Evolutionary conservation across 2,329 filamentous ascomycete genomes (phyloP), one percentile per base, ranked within the genome.

Genomic region (Talaromyces sp.): DNA sequence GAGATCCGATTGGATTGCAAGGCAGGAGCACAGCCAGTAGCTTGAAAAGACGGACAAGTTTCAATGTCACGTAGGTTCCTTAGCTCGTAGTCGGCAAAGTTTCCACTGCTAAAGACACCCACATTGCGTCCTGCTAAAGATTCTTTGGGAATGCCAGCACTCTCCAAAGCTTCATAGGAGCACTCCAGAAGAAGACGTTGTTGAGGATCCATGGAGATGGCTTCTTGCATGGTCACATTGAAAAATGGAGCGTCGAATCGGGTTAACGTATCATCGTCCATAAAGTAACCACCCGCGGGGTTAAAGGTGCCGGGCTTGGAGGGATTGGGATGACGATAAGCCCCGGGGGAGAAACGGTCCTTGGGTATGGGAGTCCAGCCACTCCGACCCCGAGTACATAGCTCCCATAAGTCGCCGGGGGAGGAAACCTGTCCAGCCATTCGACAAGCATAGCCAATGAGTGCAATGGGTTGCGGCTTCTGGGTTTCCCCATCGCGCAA

Each of bases 161-260:
- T 66, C 52, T 66, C 64, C 52, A 67, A 64, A 43, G 63, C 64
- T 56, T 66, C 64, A 40, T 58, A 67, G 7, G 63, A 49, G 36
- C 54, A 58, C 40, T 67, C 65, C 3, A 67, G 47, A 22, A 65
- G 49, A n/a, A 66, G 36, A 9, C 64, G 61, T 47, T 65, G 60
- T 40, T 66, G 62, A 0, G 65, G 64, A 41, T 67, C 65, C 57
- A 67, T 64, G 14, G 60, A 54, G 9, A 59, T 56, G n/a, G 61
- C 65, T 48, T 65, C 62, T 39, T 62, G 56, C 4, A 59, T 51
- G 13, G 55, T 61, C 9, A 67, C 54, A 41, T 62, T 62, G 52
- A 67, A 66, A 39, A 67, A 66, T 4, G 60, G 58, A 7, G 64
- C 64, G 48, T 67, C 65, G 16, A 67, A 67, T 16, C 36, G 48